Conservation (phyloP, 176 grass and related monocot genomes). For the Phyllostachys edulis region DNA sequence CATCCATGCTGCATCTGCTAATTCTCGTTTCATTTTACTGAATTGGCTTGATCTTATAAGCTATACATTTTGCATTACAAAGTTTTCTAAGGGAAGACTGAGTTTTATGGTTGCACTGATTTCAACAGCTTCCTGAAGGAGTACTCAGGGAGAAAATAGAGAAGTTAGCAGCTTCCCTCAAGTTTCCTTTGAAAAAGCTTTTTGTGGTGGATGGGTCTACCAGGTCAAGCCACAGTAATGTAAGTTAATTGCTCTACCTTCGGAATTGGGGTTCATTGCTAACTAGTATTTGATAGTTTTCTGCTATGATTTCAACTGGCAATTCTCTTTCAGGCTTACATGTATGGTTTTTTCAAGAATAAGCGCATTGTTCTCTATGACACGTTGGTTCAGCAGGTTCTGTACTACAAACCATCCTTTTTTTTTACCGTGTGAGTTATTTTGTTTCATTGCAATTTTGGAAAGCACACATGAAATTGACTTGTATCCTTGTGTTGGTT, state of each 20-base stretch:
- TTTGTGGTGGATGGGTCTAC: conserved; percentile 98
- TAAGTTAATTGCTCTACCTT: conserved; percentile 40
- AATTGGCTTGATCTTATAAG: not conserved
- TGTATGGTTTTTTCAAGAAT: conserved; percentile 99
- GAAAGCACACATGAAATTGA: not conserved
- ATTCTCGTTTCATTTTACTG: conserved; percentile 7
- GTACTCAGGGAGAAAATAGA: conserved; percentile 90
- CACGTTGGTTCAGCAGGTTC: conserved; percentile 98
- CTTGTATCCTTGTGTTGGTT: conserved; percentile 16
- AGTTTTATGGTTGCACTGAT: conserved; percentile 17
- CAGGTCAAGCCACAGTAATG: conserved; percentile 98
- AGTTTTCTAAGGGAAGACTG: conserved; percentile 9
- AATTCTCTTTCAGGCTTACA: conserved; percentile 78
- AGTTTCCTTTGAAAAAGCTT: conserved; percentile 95
- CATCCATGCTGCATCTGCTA: not conserved
- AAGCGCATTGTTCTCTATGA: conserved; percentile 99
- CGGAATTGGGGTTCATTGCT: not conserved
- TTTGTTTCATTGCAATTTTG: not conserved
- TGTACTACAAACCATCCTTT: not conserved
- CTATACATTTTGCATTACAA: not conserved
- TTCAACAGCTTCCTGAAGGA: conserved; percentile 90
- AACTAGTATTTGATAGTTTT: conserved; percentile 3
- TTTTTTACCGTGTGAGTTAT: not conserved
- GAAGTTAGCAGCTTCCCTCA: conserved; percentile 87
- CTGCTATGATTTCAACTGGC: conserved; percentile 28